phyloP scores from a whole-genome alignment of 2,329 filamentous ascomycete genomes.

The Sclerotinia minor region DNA sequence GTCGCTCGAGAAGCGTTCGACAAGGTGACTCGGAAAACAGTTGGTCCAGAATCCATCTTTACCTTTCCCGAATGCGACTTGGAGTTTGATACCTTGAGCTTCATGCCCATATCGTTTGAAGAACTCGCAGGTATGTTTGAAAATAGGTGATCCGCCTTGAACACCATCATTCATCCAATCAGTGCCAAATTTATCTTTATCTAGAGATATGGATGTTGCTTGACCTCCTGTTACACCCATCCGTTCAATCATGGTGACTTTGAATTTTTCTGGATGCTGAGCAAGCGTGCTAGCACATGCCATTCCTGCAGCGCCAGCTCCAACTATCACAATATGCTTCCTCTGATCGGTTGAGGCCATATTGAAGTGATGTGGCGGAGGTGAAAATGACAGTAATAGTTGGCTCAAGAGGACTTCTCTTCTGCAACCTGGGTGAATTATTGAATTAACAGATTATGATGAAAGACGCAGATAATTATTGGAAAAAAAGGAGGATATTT shows the following conservation, averaged over 20 bases:
- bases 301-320: slow-evolving; percentile 64
- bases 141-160: slow-evolving; percentile 60
- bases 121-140: slow-evolving; percentile 67
- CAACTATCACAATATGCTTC: slow-evolving; percentile 59
- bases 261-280: slow-evolving; percentile 64
- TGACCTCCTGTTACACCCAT: slow-evolving; percentile 61
- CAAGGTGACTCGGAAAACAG: slow-evolving; percentile 60
- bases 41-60: slow-evolving; percentile 64
- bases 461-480: neutral
- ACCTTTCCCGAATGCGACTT: slow-evolving; percentile 64
- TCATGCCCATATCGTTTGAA: slow-evolving; percentile 58
- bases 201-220: slow-evolving; percentile 59
- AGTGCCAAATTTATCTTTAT: slow-evolving; percentile 57
- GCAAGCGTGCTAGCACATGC: slow-evolving; percentile 63
- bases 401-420: neutral
- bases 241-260: slow-evolving; percentile 62
- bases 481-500: neutral
- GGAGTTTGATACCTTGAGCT: slow-evolving; percentile 58
- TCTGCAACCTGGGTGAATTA: neutral
- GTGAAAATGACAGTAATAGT: neutral
- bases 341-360: slow-evolving; percentile 22
- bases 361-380: neutral
- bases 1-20: slow-evolving; percentile 56
- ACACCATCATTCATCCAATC: slow-evolving; percentile 64
- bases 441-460: neutral